A percentile compares a stretch with the other conserved stretches of the same genome.
Evolutionary conservation across 1,139 yeast genomes (phyloP).

Genomic region (Ogataea hybrid): DNA sequence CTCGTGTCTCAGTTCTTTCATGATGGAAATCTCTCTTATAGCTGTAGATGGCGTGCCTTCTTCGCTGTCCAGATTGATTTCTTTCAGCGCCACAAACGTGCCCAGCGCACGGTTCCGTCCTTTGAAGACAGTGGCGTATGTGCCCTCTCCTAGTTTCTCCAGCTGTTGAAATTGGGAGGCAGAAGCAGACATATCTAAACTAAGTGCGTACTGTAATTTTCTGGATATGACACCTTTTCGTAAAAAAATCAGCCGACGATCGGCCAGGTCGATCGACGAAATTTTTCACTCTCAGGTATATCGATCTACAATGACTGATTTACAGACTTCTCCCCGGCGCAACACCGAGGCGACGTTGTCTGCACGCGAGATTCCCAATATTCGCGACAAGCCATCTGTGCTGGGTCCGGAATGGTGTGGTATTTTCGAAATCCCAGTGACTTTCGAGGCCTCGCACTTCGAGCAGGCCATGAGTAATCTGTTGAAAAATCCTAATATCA

Average conservation of each 20-base stretch:
- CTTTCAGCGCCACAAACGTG: conserved; percentile 90
- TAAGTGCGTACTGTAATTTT: neutral
- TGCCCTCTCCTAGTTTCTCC: conserved; percentile 95
- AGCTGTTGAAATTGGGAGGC: conserved; percentile 42
- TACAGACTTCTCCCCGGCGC: conserved; percentile 20
- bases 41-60: conserved; percentile 99
- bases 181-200: conserved; percentile 28
- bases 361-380: conserved; percentile 35
- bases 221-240: conserved; percentile 9
- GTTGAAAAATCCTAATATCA: conserved; percentile 83
- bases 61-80: conserved; percentile 89
- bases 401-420: conserved; percentile 72
- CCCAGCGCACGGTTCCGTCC: conserved; percentile 93
- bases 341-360: conserved; percentile 26
- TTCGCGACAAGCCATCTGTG: conserved; percentile 37
- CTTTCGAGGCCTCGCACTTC: conserved; percentile 53
- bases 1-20: conserved; percentile 95
- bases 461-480: conserved; percentile 77
- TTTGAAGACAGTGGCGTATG: conserved; percentile 97
- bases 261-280: conserved; percentile 13
- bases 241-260: conserved; percentile 1
- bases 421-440: conserved; percentile 45
- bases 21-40: conserved; percentile 89
- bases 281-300: conserved; percentile 1
- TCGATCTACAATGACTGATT: conserved; percentile 2